phyloP scores from a whole-genome alignment of 495 filamentous ascomycete species.

The Neurospora sp. region DNA sequence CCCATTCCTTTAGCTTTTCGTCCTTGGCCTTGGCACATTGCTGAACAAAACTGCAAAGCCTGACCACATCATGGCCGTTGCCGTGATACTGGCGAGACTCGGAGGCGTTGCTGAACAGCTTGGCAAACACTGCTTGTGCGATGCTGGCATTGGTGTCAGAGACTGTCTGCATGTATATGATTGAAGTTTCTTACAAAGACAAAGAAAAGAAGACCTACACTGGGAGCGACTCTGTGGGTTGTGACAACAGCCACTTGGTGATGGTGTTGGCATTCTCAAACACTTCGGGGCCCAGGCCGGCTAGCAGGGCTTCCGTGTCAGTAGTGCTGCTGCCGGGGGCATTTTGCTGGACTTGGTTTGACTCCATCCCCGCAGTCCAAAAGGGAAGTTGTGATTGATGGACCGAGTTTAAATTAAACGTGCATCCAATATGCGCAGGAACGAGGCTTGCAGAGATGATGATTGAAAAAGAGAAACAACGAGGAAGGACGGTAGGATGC shows the following conservation, averaged over 20 bases:
- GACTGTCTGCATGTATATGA: not conserved
- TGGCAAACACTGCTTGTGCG: conserved; percentile 24
- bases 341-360: not conserved
- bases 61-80: conserved; percentile 36
- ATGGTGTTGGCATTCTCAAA: conserved; percentile 26
- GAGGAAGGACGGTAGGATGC: not conserved
- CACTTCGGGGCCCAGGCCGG: conserved; percentile 4
- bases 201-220: conserved; percentile 7
- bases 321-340: not conserved
- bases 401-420: not conserved
- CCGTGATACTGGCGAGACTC: conserved; percentile 27
- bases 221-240: conserved; percentile 7
- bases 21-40: conserved; percentile 39
- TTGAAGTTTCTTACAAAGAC: not conserved
- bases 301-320: conserved; percentile 1
- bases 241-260: conserved; percentile 18
- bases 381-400: not conserved
- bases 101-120: conserved; percentile 33
- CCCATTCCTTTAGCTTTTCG: conserved; percentile 27
- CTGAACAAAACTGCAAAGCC: conserved; percentile 45
- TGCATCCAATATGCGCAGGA: not conserved
- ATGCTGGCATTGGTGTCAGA: conserved; percentile 12
- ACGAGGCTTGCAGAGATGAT: not conserved
- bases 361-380: not conserved
- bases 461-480: not conserved